These are phyloP conservation scores for Claviceps sorghi DNA, from an alignment of 2,329 filamentous ascomycete species.

Conservation along the genomic window DNA sequence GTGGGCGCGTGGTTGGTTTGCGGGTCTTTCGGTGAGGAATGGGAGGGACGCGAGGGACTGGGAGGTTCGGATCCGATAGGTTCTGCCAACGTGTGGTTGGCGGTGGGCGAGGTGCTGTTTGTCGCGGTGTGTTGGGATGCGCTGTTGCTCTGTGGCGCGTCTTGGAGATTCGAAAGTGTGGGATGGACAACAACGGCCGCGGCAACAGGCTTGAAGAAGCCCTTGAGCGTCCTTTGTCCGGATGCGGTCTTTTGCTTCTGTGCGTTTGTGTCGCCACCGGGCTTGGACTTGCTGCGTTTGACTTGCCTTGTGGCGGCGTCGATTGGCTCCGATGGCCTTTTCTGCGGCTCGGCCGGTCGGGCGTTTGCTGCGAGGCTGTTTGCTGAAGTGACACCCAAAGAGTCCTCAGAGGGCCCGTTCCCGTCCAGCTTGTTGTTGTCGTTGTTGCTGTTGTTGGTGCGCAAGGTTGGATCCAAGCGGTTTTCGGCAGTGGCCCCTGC, in stretches of 20 bases:
- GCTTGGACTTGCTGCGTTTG: conserved; percentile 17
- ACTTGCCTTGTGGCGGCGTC: not conserved
- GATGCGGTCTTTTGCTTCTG: conserved; percentile 18
- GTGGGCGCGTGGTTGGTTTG: not conserved
- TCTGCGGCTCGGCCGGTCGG: not conserved
- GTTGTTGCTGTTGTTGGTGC: not conserved
- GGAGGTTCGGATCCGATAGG: not conserved
- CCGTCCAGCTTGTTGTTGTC: not conserved
- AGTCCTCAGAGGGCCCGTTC: not conserved
- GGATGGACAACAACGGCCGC: conserved; percentile 1
- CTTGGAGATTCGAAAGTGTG: not conserved
- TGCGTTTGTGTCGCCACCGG: conserved; percentile 9
- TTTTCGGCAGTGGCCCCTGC: not conserved
- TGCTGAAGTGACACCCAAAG: not conserved
- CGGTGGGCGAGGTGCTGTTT: not conserved
- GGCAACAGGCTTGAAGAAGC: conserved; percentile 55
- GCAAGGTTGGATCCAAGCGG: not conserved
- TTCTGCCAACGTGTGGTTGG: not conserved
- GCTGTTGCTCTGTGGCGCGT: not conserved
- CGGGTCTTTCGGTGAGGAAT: not conserved
- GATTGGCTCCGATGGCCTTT: not conserved
- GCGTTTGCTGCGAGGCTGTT: not conserved
- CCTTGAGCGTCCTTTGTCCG: conserved; percentile 48
- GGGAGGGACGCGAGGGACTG: not conserved
- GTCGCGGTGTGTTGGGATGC: not conserved